Evolutionary conservation across 495 filamentous ascomycete species (phyloP).

Genomic region (Oidiodendron maius): DNA sequence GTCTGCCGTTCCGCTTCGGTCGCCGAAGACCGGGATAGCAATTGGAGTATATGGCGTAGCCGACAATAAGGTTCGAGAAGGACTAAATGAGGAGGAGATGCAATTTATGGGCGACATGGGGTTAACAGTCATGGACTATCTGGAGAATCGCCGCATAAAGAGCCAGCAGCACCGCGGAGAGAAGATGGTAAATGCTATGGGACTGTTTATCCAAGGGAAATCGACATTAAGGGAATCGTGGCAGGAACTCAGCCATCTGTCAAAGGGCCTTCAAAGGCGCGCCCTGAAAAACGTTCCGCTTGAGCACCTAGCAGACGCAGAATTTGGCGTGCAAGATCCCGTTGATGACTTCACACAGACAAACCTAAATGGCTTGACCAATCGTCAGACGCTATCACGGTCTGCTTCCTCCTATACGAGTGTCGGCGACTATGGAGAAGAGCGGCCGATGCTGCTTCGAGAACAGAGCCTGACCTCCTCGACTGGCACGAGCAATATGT

Average conservation of each 20-base stretch:
- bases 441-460: conserved; percentile 12
- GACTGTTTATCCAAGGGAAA: conserved; percentile 31
- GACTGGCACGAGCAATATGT: conserved; percentile 3
- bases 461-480: conserved; percentile 10
- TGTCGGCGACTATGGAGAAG: conserved; percentile 5
- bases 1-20: conserved; percentile 28
- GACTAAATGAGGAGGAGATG: conserved; percentile 24
- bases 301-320: conserved; percentile 14
- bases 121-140: conserved; percentile 36
- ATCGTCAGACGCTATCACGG: conserved; percentile 7
- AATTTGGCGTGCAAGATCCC: conserved; percentile 23
- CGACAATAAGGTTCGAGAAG: conserved; percentile 25
- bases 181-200: conserved; percentile 32
- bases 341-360: conserved; percentile 10
- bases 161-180: conserved; percentile 30
- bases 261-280: conserved; percentile 9
- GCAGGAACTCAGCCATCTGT: conserved; percentile 19
- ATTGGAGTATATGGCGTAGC: conserved; percentile 32
- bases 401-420: neutral
- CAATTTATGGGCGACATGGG: conserved; percentile 35
- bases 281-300: conserved; percentile 3
- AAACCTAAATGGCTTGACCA: conserved; percentile 12
- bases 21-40: conserved; percentile 16
- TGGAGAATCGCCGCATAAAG: conserved; percentile 30
- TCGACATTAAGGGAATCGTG: conserved; percentile 23